Conservation (phyloP, 257 asterid species). For the Apocynum venetum region DNA sequence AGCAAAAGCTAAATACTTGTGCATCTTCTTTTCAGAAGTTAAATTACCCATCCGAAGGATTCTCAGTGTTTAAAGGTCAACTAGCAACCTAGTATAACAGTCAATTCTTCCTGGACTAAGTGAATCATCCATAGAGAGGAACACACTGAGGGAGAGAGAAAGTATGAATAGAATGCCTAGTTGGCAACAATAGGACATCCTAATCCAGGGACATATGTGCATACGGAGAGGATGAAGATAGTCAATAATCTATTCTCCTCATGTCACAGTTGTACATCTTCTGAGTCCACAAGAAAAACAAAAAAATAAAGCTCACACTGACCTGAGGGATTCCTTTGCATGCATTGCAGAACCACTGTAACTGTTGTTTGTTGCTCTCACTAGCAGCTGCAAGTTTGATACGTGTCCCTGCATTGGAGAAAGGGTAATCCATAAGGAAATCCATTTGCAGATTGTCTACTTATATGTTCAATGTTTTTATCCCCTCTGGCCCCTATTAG, state of each 20-base stretch:
- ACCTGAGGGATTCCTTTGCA: conserved; percentile 99
- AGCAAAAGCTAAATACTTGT: not conserved
- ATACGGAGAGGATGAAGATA: not conserved
- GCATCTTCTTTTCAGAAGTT: not conserved
- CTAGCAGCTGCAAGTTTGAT: conserved; percentile 58
- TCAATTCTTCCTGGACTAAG: not conserved
- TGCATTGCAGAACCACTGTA: conserved; percentile 82
- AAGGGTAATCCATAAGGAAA: conserved; percentile 2
- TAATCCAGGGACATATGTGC: not conserved
- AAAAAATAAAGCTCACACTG: not conserved
- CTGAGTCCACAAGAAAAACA: too few species aligned
- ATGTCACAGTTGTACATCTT: too few species aligned
- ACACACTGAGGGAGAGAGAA: not conserved
- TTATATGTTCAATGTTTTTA: not conserved
- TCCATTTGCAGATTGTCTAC: not conserved
- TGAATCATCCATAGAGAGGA: not conserved
- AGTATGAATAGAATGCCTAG: not conserved
- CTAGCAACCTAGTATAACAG: not conserved
- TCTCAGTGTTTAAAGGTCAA: not conserved
- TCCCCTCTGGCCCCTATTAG: not conserved
- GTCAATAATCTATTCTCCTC: not conserved
- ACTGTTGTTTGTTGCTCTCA: conserved; percentile 57
- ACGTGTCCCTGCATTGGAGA: conserved; percentile 49
- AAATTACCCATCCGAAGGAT: not conserved
- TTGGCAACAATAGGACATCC: not conserved